A percentile compares a stretch with the other conserved stretches of the same genome.
Evolutionary conservation across 371 early-diverging fungal species (phyloP).

Genomic region (Actinomucor elegans): DNA sequence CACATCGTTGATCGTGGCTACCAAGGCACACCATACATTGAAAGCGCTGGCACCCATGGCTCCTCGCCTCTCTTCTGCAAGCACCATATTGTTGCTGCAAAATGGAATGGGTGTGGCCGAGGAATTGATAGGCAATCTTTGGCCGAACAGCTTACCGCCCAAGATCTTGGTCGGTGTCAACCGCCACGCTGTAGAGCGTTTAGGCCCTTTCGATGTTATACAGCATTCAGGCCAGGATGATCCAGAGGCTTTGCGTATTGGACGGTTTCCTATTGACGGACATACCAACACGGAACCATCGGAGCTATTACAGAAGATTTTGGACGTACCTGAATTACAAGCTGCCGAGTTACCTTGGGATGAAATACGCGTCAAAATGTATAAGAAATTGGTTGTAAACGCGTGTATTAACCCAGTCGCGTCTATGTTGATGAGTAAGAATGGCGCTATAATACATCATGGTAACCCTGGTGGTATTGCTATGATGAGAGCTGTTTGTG

Average conservation of each 20-base stretch:
- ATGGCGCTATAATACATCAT: conserved; percentile 31
- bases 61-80: conserved; percentile 33
- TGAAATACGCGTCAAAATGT: conserved; percentile 38
- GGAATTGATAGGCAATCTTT: conserved; percentile 39
- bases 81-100: conserved; percentile 55
- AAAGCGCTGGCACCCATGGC: conserved; percentile 42
- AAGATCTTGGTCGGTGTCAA: conserved; percentile 54
- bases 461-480: conserved; percentile 14
- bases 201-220: conserved; percentile 40
- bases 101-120: conserved; percentile 70
- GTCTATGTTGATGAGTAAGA: conserved; percentile 44
- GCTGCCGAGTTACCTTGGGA: conserved; percentile 34
- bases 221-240: conserved; percentile 52
- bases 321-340: conserved; percentile 28
- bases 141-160: conserved; percentile 28
- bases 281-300: conserved; percentile 5
- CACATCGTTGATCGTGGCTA: conserved; percentile 28
- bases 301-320: conserved; percentile 18
- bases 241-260: conserved; percentile 33
- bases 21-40: conserved; percentile 51
- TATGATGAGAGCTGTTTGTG: conserved; percentile 24
- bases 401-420: conserved; percentile 60
- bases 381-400: conserved; percentile 60
- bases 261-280: conserved; percentile 17
- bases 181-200: conserved; percentile 49